These are phyloP conservation scores for Phlyctochytrium bullatum DNA, from an alignment of 192 early-diverging fungal species.

Conservation along the genomic window DNA sequence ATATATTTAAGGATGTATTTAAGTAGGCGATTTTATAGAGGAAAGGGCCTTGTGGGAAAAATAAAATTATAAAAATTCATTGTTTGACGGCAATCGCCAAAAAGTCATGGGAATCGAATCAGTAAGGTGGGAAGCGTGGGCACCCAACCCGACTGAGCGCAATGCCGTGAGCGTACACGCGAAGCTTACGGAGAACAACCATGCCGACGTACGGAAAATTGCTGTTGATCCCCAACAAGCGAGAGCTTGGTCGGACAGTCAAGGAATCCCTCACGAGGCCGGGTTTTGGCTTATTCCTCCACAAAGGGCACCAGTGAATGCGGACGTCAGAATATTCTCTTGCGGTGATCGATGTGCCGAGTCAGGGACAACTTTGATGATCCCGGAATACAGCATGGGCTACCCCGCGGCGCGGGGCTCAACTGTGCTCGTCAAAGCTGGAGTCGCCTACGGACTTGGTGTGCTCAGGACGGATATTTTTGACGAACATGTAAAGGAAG, in stretches of 20 bases:
- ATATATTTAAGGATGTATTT: not conserved
- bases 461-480: slow-evolving; percentile 20
- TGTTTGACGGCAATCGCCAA: too few species aligned
- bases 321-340: slow-evolving; percentile 15
- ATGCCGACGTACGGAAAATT: slow-evolving; percentile 13
- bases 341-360: slow-evolving; percentile 19
- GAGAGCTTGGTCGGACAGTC: slow-evolving; percentile 10
- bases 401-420: slow-evolving; percentile 25
- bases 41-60: too few species aligned
- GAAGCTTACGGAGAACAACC: slow-evolving; percentile 11
- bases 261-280: not conserved
- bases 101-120: not conserved
- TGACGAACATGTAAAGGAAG: slow-evolving; percentile 14
- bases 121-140: slow-evolving; percentile 28
- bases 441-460: slow-evolving; percentile 23
- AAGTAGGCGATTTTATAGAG: not conserved
- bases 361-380: slow-evolving; percentile 21
- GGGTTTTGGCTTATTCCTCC: slow-evolving; percentile 29
- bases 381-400: slow-evolving; percentile 23
- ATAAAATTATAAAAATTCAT: too few species aligned
- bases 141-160: slow-evolving; percentile 3
- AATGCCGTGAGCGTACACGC: slow-evolving; percentile 1
- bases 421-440: slow-evolving; percentile 18
- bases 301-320: slow-evolving; percentile 5
- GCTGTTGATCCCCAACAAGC: slow-evolving; percentile 20